Evolutionary conservation across 495 filamentous ascomycete species (phyloP).

Genomic region (Penicillium taxi): DNA sequence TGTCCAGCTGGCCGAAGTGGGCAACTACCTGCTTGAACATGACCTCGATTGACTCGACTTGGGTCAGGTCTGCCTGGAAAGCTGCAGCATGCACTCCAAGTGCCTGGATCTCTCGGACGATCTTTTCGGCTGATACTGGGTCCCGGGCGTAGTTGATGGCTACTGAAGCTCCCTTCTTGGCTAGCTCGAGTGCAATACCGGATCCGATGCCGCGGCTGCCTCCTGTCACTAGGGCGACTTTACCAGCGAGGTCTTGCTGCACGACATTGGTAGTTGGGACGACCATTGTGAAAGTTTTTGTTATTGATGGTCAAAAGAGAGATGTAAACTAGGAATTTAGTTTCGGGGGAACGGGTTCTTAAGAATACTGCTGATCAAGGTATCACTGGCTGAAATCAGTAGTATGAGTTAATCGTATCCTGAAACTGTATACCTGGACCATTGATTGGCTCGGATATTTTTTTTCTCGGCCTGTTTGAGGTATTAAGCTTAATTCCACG

Average conservation of each 20-base stretch:
- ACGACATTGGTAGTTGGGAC: conserved; percentile 9
- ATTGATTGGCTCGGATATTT: too few relatives aligned
- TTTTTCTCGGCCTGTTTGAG: too few relatives aligned
- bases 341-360: too few relatives aligned
- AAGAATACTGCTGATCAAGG: too few relatives aligned
- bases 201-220: conserved; percentile 66
- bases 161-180: conserved; percentile 59
- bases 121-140: conserved; percentile 52
- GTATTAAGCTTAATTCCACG: too few relatives aligned
- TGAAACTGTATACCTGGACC: too few relatives aligned
- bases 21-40: conserved; percentile 58
- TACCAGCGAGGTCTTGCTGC: conserved; percentile 44
- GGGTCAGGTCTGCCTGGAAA: conserved; percentile 69
- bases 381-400: too few relatives aligned
- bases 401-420: too few relatives aligned
- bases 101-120: conserved; percentile 52
- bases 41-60: conserved; percentile 52
- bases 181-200: conserved; percentile 70
- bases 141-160: conserved; percentile 71
- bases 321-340: too few relatives aligned
- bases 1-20: conserved; percentile 63
- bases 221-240: conserved; percentile 68
- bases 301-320: too few relatives aligned
- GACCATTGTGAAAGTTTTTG: conserved; percentile 13
- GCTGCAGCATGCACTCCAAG: conserved; percentile 54